These are phyloP conservation scores for Byssochlamys sp. DNA, from an alignment of 2,329 filamentous ascomycete genomes.

Conservation along the genomic window DNA sequence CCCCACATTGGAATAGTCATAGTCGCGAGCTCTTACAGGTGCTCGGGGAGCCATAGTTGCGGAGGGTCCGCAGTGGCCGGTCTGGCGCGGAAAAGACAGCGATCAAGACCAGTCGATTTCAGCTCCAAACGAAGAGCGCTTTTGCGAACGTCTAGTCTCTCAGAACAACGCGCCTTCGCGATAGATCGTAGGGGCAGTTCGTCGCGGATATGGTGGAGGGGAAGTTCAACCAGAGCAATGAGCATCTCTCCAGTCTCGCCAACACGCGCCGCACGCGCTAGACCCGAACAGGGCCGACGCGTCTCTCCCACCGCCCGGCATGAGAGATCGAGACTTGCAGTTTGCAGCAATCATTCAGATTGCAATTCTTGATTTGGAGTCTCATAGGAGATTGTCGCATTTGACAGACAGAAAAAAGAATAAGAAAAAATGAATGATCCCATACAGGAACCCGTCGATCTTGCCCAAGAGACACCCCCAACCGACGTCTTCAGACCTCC, in stretches of 20 bases:
- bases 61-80: slow-evolving; percentile 9
- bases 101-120: neutral
- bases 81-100: neutral
- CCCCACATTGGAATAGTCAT: slow-evolving; percentile 41
- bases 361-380: neutral
- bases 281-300: slow-evolving; percentile 27
- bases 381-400: neutral
- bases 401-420: neutral
- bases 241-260: neutral
- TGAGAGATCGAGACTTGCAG: neutral
- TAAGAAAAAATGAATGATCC: slow-evolving; percentile 24
- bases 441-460: slow-evolving; percentile 16
- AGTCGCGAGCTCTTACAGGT: slow-evolving; percentile 34
- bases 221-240: neutral
- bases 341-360: neutral
- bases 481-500: slow-evolving; percentile 53
- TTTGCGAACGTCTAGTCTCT: neutral
- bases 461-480: slow-evolving; percentile 24
- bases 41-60: slow-evolving; percentile 30
- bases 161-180: neutral
- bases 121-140: neutral
- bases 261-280: slow-evolving; percentile 17
- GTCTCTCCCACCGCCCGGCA: slow-evolving; percentile 9
- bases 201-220: slow-evolving; percentile 1
- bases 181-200: neutral